Conservation (phyloP, 2,329 filamentous ascomycete genomes). For the Hymenotorrendiella dingleyae region DNA sequence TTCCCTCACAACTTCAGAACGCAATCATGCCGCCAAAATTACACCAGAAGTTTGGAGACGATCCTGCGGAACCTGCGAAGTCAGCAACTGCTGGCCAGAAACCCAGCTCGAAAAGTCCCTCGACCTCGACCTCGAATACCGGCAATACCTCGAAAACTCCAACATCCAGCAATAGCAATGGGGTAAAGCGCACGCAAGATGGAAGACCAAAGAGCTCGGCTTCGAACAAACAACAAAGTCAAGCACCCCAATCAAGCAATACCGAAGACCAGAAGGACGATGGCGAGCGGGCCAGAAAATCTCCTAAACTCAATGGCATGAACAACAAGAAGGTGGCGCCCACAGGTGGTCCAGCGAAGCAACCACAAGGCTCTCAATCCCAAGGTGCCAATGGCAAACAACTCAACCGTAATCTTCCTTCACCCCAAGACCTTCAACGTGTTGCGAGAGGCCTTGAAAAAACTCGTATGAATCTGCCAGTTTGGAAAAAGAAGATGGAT, state of each 20-base stretch:
- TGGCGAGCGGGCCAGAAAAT: slow-evolving; percentile 2
- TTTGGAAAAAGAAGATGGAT: slow-evolving; percentile 26
- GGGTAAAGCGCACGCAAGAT: slow-evolving; percentile 18
- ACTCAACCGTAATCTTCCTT: not conserved
- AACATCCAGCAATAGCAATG: slow-evolving; percentile 1
- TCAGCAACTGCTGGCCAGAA: not conserved
- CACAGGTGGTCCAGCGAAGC: slow-evolving; percentile 27
- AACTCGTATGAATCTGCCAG: slow-evolving; percentile 25
- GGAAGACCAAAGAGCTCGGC: slow-evolving; percentile 22
- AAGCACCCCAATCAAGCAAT: not conserved
- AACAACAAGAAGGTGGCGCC: slow-evolving; percentile 26
- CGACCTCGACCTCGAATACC: not conserved
- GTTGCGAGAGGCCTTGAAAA: slow-evolving; percentile 20
- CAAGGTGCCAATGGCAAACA: slow-evolving; percentile 1
- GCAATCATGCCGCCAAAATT: slow-evolving; percentile 37
- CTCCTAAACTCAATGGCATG: slow-evolving; percentile 9
- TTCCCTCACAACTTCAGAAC: not conserved
- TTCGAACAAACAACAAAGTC: not conserved
- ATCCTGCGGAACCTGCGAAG: slow-evolving; percentile 12
- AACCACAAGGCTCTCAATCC: slow-evolving; percentile 7
- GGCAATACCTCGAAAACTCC: not conserved
- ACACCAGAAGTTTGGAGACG: slow-evolving; percentile 34
- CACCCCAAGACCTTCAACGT: slow-evolving; percentile 15
- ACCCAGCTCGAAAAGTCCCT: not conserved
- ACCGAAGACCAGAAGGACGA: not conserved